phyloP scores from a whole-genome alignment of 2,329 filamentous ascomycete genomes.

The Rhynchosporium secalis region DNA sequence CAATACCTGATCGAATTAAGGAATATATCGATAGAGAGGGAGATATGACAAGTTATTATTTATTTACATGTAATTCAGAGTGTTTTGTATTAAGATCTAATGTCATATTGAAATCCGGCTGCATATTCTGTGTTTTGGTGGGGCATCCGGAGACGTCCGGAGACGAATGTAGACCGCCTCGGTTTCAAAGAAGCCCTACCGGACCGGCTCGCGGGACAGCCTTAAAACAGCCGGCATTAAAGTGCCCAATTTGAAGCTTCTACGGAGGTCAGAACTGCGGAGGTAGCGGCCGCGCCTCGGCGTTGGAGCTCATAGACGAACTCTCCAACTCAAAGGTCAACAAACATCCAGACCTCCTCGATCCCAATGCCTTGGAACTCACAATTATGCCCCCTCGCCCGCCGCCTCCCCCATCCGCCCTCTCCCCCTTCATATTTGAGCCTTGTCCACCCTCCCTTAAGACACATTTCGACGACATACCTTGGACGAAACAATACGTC shows the following conservation, averaged over 20 bases:
- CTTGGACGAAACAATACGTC: slow-evolving; percentile 27
- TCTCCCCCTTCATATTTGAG: slow-evolving; percentile 7
- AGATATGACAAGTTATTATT: too few relatives aligned
- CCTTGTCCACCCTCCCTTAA: slow-evolving; percentile 8
- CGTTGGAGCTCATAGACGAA: not conserved
- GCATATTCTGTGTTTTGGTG: too few relatives aligned
- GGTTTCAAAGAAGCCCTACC: not conserved
- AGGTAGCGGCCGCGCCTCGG: not conserved
- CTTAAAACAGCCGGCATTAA: slow-evolving; percentile 1
- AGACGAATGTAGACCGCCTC: too few relatives aligned
- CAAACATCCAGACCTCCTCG: not conserved
- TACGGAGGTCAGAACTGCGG: too few relatives aligned
- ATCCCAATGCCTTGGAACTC: not conserved
- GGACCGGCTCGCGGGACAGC: not conserved
- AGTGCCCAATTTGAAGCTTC: too few relatives aligned
- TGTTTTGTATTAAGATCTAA: too few relatives aligned
- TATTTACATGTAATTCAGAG: too few relatives aligned
- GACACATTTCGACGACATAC: slow-evolving; percentile 24
- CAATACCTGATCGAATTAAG: too few relatives aligned
- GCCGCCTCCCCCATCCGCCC: not conserved
- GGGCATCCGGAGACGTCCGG: too few relatives aligned
- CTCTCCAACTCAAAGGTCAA: not conserved
- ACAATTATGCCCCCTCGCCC: not conserved
- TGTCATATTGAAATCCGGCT: too few relatives aligned
- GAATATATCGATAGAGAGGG: too few relatives aligned